These are phyloP conservation scores for Calamus simplicifolius DNA, from an alignment of 176 grass and related monocot species.

Conservation along the genomic window DNA sequence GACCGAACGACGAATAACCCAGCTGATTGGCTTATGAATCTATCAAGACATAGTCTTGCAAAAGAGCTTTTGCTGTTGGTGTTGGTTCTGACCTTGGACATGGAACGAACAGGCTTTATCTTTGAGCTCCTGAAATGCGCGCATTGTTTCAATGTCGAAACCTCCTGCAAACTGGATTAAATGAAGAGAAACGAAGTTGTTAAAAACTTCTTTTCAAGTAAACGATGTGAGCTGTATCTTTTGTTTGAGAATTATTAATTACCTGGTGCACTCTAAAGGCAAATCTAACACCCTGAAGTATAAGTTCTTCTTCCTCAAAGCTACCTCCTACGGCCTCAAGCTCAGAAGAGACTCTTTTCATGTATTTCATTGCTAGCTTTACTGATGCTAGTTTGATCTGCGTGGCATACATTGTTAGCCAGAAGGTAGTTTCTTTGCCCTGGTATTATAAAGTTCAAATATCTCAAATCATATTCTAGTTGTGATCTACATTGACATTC, in stretches of 20 bases:
- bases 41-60: slow-evolving; percentile 21
- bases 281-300: slow-evolving; percentile 90
- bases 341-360: slow-evolving; percentile 86
- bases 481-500: background rate
- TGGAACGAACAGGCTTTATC: slow-evolving; percentile 72
- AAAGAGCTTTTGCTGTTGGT: slow-evolving; percentile 47
- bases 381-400: slow-evolving; percentile 90
- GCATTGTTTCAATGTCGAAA: slow-evolving; percentile 91
- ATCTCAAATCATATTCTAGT: slow-evolving; percentile 1
- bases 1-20: too few relatives aligned
- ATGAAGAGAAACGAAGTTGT: background rate
- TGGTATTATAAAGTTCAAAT: too few relatives aligned
- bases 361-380: slow-evolving; percentile 79
- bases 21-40: too few relatives aligned
- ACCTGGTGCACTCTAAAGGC: slow-evolving; percentile 99
- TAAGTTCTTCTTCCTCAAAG: slow-evolving; percentile 88
- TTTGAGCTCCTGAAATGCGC: slow-evolving; percentile 93
- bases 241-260: background rate
- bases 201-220: too few relatives aligned
- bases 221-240: too few relatives aligned
- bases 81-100: slow-evolving; percentile 37
- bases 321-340: slow-evolving; percentile 47
- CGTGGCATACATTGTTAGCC: background rate
- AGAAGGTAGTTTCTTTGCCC: background rate
- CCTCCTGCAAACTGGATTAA: slow-evolving; percentile 73